Conservation (phyloP, 805 yeast species). For the Suhomyces sp. region DNA sequence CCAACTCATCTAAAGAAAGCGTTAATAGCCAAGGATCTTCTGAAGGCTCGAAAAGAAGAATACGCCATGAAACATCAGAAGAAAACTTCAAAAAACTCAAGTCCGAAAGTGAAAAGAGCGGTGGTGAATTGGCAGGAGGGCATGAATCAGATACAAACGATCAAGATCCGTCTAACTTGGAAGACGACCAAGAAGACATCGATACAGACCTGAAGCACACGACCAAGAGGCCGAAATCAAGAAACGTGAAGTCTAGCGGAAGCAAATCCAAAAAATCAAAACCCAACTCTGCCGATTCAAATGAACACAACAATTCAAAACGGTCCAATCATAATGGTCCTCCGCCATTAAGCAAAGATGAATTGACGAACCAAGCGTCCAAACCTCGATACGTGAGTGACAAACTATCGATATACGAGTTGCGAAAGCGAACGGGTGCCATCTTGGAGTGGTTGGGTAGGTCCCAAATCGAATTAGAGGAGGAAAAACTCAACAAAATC, state of each 20-base stretch:
- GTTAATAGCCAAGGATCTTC: not conserved
- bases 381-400: constrained; percentile 82
- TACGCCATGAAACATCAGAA: constrained; percentile 2
- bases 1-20: not conserved
- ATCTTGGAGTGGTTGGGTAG: constrained; percentile 88
- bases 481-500: constrained; percentile 61
- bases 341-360: constrained; percentile 29
- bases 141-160: constrained; percentile 3
- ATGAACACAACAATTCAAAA: not conserved
- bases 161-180: constrained; percentile 2
- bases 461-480: constrained; percentile 77
- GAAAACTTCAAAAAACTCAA: constrained; percentile 5
- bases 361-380: constrained; percentile 65
- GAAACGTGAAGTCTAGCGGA: constrained; percentile 5
- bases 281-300: constrained; percentile 1
- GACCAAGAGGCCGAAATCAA: constrained; percentile 5
- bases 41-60: constrained; percentile 2
- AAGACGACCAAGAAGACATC: constrained; percentile 3
- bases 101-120: constrained; percentile 3
- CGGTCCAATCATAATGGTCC: not conserved
- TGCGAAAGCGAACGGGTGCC: constrained; percentile 84
- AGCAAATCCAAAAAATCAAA: constrained; percentile 7
- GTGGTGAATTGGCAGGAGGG: not conserved
- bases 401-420: constrained; percentile 71
- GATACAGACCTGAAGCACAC: not conserved